phyloP scores from a whole-genome alignment of 495 filamentous ascomycete species.

The Daldinia childiae region DNA sequence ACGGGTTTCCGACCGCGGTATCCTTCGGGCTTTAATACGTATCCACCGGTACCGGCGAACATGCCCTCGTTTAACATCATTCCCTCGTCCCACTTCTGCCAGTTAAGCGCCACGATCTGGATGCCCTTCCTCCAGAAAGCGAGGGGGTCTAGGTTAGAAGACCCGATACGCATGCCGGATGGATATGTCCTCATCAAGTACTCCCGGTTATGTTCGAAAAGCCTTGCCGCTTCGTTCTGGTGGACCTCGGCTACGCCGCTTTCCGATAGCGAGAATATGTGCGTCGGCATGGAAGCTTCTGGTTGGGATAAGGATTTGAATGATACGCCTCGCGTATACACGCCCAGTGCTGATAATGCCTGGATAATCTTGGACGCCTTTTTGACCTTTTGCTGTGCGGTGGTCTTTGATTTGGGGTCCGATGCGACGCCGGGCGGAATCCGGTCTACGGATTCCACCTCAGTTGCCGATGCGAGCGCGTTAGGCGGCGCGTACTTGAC shows the following conservation, averaged over 20 bases:
- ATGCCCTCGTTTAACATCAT: constrained; percentile 97
- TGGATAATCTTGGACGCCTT: constrained; percentile 76
- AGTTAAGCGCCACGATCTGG: constrained; percentile 93
- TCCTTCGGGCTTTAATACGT: constrained; percentile 81
- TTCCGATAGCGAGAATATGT: constrained; percentile 90
- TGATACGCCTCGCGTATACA: constrained; percentile 83
- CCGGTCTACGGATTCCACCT: constrained; percentile 31
- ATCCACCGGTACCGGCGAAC: constrained; percentile 84
- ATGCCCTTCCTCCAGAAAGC: constrained; percentile 89
- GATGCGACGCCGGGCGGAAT: constrained; percentile 28
- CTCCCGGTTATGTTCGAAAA: constrained; percentile 84
- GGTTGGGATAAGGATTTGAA: constrained; percentile 74
- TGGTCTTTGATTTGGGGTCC: constrained; percentile 30
- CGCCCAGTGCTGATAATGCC: constrained; percentile 73
- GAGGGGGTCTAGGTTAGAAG: constrained; percentile 85
- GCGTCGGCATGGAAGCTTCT: constrained; percentile 75
- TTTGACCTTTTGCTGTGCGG: constrained; percentile 48
- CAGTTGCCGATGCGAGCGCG: constrained; percentile 41
- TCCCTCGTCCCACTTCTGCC: constrained; percentile 88
- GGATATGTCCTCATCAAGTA: constrained; percentile 92
- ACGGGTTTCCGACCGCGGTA: constrained; percentile 47
- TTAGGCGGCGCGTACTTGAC: constrained; percentile 74
- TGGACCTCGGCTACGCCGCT: constrained; percentile 77
- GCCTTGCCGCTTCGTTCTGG: constrained; percentile 62
- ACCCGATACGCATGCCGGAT: constrained; percentile 79